These are phyloP conservation scores for Cyberlindnera euphorbiiphila DNA, from an alignment of 805 yeast genomes.

Conservation along the genomic window DNA sequence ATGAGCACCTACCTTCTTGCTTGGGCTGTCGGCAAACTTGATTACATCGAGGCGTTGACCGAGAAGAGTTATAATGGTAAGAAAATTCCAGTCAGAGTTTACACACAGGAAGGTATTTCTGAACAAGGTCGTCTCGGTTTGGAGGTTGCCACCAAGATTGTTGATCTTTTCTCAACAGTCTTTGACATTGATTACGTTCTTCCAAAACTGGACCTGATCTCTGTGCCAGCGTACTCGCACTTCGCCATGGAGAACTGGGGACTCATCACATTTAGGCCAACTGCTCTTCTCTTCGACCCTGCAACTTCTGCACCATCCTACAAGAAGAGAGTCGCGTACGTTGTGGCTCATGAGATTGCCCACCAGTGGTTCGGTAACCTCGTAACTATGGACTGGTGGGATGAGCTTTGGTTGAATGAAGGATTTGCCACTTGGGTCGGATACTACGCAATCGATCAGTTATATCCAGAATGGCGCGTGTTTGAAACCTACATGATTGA, in stretches of 20 bases:
- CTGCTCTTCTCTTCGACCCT: slow-evolving; percentile 68
- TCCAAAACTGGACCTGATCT: slow-evolving; percentile 77
- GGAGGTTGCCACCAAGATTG: slow-evolving; percentile 68
- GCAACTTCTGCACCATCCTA: slow-evolving; percentile 57
- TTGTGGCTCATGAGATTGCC: slow-evolving; percentile 83
- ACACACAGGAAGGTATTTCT: slow-evolving; percentile 74
- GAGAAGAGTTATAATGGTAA: slow-evolving; percentile 41
- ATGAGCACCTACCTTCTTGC: slow-evolving; percentile 83
- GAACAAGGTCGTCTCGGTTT: slow-evolving; percentile 68
- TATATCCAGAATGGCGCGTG: slow-evolving; percentile 80
- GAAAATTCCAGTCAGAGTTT: slow-evolving; percentile 75
- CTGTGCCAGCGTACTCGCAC: slow-evolving; percentile 76
- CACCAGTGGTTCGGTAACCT: slow-evolving; percentile 91
- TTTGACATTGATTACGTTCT: slow-evolving; percentile 77
- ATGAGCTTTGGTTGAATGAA: slow-evolving; percentile 83
- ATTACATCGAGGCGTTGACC: slow-evolving; percentile 52
- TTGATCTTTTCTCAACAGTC: slow-evolving; percentile 64
- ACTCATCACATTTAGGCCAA: slow-evolving; percentile 75
- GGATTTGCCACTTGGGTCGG: slow-evolving; percentile 92
- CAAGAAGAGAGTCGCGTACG: slow-evolving; percentile 74
- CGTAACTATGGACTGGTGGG: slow-evolving; percentile 93
- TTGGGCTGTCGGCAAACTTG: slow-evolving; percentile 75
- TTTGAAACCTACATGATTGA: slow-evolving; percentile 75
- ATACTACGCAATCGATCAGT: slow-evolving; percentile 69
- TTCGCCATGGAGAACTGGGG: slow-evolving; percentile 93